These are phyloP conservation scores for Venustampulla echinocandica DNA, from an alignment of 495 filamentous ascomycete species.

Conservation along the genomic window DNA sequence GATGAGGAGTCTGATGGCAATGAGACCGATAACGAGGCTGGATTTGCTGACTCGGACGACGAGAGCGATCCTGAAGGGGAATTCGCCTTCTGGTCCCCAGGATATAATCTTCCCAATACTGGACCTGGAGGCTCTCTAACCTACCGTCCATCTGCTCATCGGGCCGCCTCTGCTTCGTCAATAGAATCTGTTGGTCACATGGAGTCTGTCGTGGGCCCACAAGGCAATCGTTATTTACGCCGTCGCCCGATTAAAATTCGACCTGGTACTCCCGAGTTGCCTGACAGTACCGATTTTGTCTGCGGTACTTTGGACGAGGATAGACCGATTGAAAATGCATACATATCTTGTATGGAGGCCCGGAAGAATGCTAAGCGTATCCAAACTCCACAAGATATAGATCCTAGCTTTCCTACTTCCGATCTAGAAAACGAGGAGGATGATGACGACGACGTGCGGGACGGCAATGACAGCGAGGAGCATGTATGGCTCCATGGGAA, in stretches of 20 bases:
- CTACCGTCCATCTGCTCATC: slow-evolving; percentile 34
- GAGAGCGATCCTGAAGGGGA: slow-evolving; percentile 68
- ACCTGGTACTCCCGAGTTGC: slow-evolving; percentile 70
- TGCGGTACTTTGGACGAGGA: slow-evolving; percentile 96
- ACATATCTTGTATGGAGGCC: slow-evolving; percentile 75
- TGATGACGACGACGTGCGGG: slow-evolving; percentile 50
- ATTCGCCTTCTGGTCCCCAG: slow-evolving; percentile 41
- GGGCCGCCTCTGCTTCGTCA: slow-evolving; percentile 53
- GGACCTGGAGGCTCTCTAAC: slow-evolving; percentile 18
- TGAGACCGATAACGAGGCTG: slow-evolving; percentile 29
- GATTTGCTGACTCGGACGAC: slow-evolving; percentile 57
- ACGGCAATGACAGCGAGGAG: slow-evolving; percentile 47
- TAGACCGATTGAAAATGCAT: slow-evolving; percentile 84
- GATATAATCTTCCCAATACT: slow-evolving; percentile 36
- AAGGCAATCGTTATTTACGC: slow-evolving; percentile 18
- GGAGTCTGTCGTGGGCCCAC: slow-evolving; percentile 21
- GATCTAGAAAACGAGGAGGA: slow-evolving; percentile 75
- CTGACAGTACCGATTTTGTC: slow-evolving; percentile 96
- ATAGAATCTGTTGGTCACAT: slow-evolving; percentile 49
- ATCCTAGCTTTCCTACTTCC: slow-evolving; percentile 91
- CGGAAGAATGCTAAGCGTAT: slow-evolving; percentile 71
- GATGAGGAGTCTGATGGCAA: slow-evolving; percentile 25
- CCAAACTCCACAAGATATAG: slow-evolving; percentile 84
- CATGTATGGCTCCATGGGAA: slow-evolving; percentile 49
- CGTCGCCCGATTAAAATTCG: slow-evolving; percentile 51